These are phyloP conservation scores for Pisolithus sp. DNA, from an alignment of 768 basidiomycete genomes.

Conservation along the genomic window DNA sequence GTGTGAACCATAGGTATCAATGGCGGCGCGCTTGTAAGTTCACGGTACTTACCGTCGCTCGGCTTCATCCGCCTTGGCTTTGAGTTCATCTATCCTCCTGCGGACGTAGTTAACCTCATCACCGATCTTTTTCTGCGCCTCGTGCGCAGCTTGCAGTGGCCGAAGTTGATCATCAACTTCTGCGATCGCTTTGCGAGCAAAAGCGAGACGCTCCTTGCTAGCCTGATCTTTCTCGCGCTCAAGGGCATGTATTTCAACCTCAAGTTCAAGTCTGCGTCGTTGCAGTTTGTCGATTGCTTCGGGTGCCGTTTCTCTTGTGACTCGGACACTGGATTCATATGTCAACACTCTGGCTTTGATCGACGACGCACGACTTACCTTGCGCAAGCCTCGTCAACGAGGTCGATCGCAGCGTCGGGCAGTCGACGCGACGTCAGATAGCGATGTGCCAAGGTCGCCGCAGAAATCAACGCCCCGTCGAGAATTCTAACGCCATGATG, in stretches of 20 bases:
- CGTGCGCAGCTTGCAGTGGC: constrained; percentile 80
- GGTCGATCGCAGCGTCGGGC: constrained; percentile 84
- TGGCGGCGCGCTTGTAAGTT: not conserved
- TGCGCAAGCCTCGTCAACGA: constrained; percentile 89
- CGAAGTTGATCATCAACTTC: constrained; percentile 80
- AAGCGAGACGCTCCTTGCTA: constrained; percentile 73
- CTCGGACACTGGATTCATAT: constrained; percentile 56
- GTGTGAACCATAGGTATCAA: constrained; percentile 8
- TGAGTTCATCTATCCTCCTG: constrained; percentile 83
- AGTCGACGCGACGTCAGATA: constrained; percentile 79
- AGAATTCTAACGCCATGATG: constrained; percentile 86
- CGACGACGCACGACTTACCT: constrained; percentile 41
- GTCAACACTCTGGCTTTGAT: constrained; percentile 1
- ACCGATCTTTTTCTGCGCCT: constrained; percentile 76
- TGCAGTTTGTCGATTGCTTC: constrained; percentile 91
- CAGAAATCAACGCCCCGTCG: constrained; percentile 82
- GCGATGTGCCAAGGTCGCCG: constrained; percentile 88
- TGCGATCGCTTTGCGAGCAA: constrained; percentile 71
- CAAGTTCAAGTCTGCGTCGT: constrained; percentile 81
- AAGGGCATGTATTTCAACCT: constrained; percentile 92
- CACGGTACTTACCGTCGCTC: constrained; percentile 60
- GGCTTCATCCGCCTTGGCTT: constrained; percentile 88
- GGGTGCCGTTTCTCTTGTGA: constrained; percentile 90
- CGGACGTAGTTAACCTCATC: constrained; percentile 74
- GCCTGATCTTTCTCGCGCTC: constrained; percentile 88